These are phyloP conservation scores for Irpex sp. DNA, from an alignment of 1,284 basidiomycete species.

Conservation along the genomic window DNA sequence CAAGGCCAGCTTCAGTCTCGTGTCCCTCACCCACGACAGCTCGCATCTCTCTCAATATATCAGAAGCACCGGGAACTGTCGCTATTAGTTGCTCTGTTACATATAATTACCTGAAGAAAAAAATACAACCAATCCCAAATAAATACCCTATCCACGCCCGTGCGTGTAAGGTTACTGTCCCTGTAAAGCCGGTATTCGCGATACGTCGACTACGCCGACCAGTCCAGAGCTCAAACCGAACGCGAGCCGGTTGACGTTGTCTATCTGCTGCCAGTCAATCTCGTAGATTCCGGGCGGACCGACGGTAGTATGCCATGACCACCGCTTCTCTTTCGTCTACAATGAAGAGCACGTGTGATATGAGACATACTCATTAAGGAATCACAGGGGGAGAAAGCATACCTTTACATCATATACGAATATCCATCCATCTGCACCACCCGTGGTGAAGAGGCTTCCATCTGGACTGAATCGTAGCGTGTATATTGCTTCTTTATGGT, in stretches of 20 bases:
- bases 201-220: constrained; percentile 51
- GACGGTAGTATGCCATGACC: constrained; percentile 51
- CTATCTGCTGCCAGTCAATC: constrained; percentile 52
- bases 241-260: constrained; percentile 48
- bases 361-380: background rate
- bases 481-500: constrained; percentile 65
- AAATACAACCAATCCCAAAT: background rate
- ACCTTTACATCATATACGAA: constrained; percentile 49
- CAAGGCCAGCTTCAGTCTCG: background rate
- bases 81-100: background rate
- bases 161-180: constrained; percentile 2
- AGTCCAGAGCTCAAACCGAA: constrained; percentile 49
- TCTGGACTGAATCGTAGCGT: constrained; percentile 63
- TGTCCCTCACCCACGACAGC: background rate
- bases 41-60: background rate
- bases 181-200: constrained; percentile 34
- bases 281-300: constrained; percentile 57
- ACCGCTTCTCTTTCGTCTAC: constrained; percentile 41
- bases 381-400: background rate
- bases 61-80: background rate
- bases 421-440: constrained; percentile 57
- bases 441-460: constrained; percentile 53
- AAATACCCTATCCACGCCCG: background rate
- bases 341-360: background rate
- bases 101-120: background rate